phyloP scores from a whole-genome alignment of 306 rosid species.

The Quercus cerris region DNA sequence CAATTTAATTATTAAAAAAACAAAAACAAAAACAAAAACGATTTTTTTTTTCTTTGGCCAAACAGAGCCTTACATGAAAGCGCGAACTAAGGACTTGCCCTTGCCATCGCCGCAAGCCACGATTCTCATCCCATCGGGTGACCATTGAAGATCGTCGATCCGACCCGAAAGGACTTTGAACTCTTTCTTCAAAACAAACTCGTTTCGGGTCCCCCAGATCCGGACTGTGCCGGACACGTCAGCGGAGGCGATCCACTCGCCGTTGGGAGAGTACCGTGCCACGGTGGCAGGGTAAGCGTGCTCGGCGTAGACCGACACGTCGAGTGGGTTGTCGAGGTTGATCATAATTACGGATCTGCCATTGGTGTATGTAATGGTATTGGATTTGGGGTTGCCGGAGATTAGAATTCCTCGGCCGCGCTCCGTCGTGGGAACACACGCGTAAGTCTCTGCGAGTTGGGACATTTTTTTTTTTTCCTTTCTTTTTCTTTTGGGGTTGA shows the following conservation, averaged over 20 bases:
- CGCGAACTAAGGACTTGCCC: slow-evolving; percentile 88
- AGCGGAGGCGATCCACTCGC: slow-evolving; percentile 93
- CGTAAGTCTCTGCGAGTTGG: slow-evolving; percentile 67
- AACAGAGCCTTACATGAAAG: slow-evolving; percentile 61
- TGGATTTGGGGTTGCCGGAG: slow-evolving; percentile 78
- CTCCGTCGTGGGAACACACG: slow-evolving; percentile 77
- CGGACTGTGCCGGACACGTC: slow-evolving; percentile 81
- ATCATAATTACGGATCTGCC: slow-evolving; percentile 81
- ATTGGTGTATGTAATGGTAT: slow-evolving; percentile 65
- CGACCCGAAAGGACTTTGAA: slow-evolving; percentile 79
- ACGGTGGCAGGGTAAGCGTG: slow-evolving; percentile 87
- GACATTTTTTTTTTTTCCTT: slow-evolving; percentile 30
- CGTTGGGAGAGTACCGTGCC: slow-evolving; percentile 87
- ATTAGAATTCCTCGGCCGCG: slow-evolving; percentile 94
- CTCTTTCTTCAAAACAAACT: slow-evolving; percentile 86
- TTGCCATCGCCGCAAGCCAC: slow-evolving; percentile 92
- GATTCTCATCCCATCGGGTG: slow-evolving; percentile 85
- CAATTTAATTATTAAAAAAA: too few species aligned
- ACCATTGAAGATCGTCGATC: slow-evolving; percentile 98
- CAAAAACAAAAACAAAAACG: neutral
- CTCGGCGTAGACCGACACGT: slow-evolving; percentile 79
- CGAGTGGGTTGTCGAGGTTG: slow-evolving; percentile 73
- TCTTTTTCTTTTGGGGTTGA: neutral
- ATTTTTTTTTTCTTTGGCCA: too few species aligned
- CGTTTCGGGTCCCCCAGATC: slow-evolving; percentile 88